These are phyloP conservation scores for Suhomyces bribrorum DNA, from an alignment of 1,139 yeast species.

Conservation along the genomic window DNA sequence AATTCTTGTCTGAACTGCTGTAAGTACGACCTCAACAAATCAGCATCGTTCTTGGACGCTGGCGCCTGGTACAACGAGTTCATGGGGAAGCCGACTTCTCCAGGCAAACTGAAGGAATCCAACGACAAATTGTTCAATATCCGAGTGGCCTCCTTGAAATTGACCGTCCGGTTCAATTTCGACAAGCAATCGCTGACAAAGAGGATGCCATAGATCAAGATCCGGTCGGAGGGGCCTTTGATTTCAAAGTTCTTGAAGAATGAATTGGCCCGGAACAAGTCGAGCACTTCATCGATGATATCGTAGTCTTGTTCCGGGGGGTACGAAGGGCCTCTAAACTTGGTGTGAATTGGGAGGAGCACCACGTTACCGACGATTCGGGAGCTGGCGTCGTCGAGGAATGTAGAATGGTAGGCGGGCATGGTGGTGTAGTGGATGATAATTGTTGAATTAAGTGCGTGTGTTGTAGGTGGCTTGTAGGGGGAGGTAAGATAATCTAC, in stretches of 20 bases:
- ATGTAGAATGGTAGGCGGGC: conserved; percentile 93
- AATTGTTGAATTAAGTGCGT: background rate
- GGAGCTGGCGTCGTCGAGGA: conserved; percentile 55
- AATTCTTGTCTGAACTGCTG: conserved; percentile 95
- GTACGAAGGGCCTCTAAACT: conserved; percentile 88
- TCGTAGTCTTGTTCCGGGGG: conserved; percentile 84
- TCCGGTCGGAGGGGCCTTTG: conserved; percentile 91
- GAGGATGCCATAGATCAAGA: conserved; percentile 93
- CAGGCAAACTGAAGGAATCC: conserved; percentile 89
- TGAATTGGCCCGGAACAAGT: conserved; percentile 91
- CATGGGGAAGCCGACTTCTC: conserved; percentile 91
- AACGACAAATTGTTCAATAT: conserved; percentile 78
- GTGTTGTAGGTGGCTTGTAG: background rate
- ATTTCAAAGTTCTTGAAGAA: conserved; percentile 96
- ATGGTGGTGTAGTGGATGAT: conserved; percentile 19
- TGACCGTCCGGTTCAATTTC: conserved; percentile 49
- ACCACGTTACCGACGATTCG: conserved; percentile 66
- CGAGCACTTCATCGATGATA: conserved; percentile 86
- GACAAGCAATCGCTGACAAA: conserved; percentile 83
- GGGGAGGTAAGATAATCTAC: background rate
- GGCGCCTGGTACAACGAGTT: conserved; percentile 83
- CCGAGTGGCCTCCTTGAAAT: conserved; percentile 67
- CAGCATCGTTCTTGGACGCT: conserved; percentile 70
- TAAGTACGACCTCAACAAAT: conserved; percentile 75
- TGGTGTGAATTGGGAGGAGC: conserved; percentile 78